A percentile compares a stretch with the other conserved stretches of the same genome.
These are phyloP conservation scores for Pichia terricola DNA, from an alignment of 1,139 yeast genomes.

Conservation along the genomic window DNA sequence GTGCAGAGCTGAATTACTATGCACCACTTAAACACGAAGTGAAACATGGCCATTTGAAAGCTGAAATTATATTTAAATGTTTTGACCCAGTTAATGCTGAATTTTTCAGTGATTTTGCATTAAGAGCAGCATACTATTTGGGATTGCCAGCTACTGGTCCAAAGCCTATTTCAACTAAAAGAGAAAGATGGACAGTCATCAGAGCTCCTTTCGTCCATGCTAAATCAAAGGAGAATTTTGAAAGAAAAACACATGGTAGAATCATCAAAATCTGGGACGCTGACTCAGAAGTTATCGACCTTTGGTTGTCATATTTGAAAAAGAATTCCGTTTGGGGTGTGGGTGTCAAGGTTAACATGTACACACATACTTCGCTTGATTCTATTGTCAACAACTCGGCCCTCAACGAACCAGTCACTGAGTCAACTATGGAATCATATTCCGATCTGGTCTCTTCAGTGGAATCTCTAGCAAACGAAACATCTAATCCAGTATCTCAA, in stretches of 20 bases:
- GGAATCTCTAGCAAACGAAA: slow-evolving; percentile 16
- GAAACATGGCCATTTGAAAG: slow-evolving; percentile 63
- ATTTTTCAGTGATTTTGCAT: slow-evolving; percentile 75
- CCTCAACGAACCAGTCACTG: not conserved
- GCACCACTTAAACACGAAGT: slow-evolving; percentile 67
- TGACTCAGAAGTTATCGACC: slow-evolving; percentile 73
- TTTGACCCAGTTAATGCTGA: slow-evolving; percentile 63
- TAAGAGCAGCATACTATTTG: slow-evolving; percentile 82
- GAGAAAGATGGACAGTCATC: slow-evolving; percentile 90
- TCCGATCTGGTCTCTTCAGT: slow-evolving; percentile 15
- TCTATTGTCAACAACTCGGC: slow-evolving; percentile 20
- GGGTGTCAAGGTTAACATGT: slow-evolving; percentile 68
- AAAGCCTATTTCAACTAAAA: slow-evolving; percentile 55
- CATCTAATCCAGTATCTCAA: slow-evolving; percentile 49
- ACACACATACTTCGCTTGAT: slow-evolving; percentile 42
- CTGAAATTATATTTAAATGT: slow-evolving; percentile 63
- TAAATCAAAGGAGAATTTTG: slow-evolving; percentile 88
- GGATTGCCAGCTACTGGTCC: slow-evolving; percentile 77
- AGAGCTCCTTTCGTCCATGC: slow-evolving; percentile 93
- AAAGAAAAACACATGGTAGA: slow-evolving; percentile 75
- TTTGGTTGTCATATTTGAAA: slow-evolving; percentile 70
- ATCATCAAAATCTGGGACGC: slow-evolving; percentile 73
- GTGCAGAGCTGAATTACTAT: slow-evolving; percentile 72
- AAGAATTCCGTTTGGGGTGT: slow-evolving; percentile 77
- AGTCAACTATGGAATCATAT: slow-evolving; percentile 1